These are phyloP conservation scores for Straminergon stramineum DNA, from an alignment of 225 moss, liverwort and hornwort genomes.

Conservation along the genomic window DNA sequence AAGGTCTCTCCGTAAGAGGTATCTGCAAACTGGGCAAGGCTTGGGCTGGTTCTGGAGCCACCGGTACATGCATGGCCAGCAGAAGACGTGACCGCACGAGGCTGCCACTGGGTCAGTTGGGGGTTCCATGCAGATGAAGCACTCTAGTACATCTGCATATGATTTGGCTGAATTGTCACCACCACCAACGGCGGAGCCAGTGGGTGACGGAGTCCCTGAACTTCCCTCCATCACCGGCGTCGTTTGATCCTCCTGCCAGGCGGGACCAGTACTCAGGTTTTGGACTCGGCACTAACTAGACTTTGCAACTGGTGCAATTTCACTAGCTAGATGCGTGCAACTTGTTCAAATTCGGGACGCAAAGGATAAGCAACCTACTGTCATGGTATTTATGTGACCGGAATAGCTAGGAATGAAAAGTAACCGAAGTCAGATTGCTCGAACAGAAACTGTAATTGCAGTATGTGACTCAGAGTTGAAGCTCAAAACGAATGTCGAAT, in stretches of 20 bases:
- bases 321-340: too few relatives aligned
- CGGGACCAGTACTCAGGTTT: neutral
- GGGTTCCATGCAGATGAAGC: neutral
- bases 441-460: too few relatives aligned
- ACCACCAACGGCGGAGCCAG: neutral
- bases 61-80: neutral
- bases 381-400: too few relatives aligned
- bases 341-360: neutral
- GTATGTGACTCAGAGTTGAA: neutral
- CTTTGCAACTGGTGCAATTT: neutral
- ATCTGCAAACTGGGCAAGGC: neutral
- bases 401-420: neutral
- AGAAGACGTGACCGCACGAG: neutral
- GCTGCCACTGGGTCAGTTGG: neutral
- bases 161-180: neutral
- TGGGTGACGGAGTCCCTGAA: too few relatives aligned
- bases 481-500: too few relatives aligned
- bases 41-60: neutral
- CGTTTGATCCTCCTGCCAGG: neutral
- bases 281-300: neutral
- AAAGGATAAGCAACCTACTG: neutral
- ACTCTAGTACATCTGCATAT: neutral
- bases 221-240: neutral
- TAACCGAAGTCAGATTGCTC: too few relatives aligned
- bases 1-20: neutral